Percentiles rank a stretch among this genome's conserved stretches.
Conservation (phyloP, 768 basidiomycete species). For the Phlegmacium glaucopus region DNA sequence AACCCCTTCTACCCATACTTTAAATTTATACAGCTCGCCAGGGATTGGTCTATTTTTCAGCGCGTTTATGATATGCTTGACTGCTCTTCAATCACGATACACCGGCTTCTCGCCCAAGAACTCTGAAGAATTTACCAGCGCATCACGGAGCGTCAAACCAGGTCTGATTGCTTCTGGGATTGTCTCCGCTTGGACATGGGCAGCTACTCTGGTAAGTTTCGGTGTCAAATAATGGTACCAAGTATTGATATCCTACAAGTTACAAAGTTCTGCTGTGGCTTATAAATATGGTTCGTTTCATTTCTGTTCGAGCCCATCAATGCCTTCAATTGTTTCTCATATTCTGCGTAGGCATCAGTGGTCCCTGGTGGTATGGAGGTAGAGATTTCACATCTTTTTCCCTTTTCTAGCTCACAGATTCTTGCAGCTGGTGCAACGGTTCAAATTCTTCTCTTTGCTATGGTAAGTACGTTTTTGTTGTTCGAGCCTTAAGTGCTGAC, state of each 20-base stretch:
- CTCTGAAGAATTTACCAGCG: conserved; percentile 82
- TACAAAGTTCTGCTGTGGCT: conserved; percentile 80
- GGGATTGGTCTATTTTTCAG: conserved; percentile 90
- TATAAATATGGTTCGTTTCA: conserved; percentile 64
- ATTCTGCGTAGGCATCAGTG: conserved; percentile 52
- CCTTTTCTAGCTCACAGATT: not conserved
- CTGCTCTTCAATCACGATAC: conserved; percentile 80
- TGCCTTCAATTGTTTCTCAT: not conserved
- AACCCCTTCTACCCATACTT: not conserved
- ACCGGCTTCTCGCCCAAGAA: conserved; percentile 76
- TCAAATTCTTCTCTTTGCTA: conserved; percentile 88
- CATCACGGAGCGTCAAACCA: conserved; percentile 82
- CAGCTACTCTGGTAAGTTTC: conserved; percentile 60
- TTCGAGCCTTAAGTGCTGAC: not conserved
- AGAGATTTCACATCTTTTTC: conserved; percentile 1
- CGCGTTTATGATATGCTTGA: conserved; percentile 73
- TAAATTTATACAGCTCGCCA: conserved; percentile 17
- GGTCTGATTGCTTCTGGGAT: conserved; percentile 92
- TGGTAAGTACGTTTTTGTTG: conserved; percentile 32
- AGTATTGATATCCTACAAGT: conserved; percentile 21
- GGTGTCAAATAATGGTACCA: not conserved
- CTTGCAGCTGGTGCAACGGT: conserved; percentile 71
- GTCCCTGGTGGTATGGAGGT: conserved; percentile 86
- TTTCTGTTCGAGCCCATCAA: not conserved
- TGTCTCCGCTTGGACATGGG: conserved; percentile 92